These are phyloP conservation scores for Lophium mytilinum DNA, from an alignment of 495 filamentous ascomycete genomes.

Conservation along the genomic window DNA sequence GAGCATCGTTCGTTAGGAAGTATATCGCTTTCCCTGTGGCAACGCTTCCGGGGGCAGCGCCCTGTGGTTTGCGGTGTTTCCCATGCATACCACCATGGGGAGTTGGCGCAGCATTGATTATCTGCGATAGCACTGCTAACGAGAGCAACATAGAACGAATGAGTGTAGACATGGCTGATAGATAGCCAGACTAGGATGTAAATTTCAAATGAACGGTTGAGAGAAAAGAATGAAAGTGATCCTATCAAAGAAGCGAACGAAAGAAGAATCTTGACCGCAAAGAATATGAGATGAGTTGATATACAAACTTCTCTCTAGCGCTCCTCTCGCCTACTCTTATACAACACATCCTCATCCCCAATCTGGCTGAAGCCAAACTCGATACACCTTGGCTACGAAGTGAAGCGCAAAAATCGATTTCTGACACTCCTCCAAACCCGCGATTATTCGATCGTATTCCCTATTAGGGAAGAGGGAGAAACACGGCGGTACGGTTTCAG, in stretches of 20 bases:
- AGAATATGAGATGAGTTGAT: background rate
- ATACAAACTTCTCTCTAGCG: background rate
- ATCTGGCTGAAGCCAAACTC: background rate
- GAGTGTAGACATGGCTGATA: background rate
- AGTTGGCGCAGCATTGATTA: background rate
- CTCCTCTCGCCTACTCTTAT: background rate
- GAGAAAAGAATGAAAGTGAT: background rate
- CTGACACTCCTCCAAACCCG: background rate
- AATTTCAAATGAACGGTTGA: background rate
- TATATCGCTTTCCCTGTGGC: slow-evolving; percentile 21
- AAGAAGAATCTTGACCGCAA: background rate
- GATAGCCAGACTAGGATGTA: background rate
- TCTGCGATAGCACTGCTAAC: background rate
- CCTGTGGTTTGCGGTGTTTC: background rate
- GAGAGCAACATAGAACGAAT: background rate
- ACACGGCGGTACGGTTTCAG: too few species aligned
- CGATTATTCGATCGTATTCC: background rate
- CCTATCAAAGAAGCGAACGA: background rate
- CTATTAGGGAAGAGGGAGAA: too few species aligned
- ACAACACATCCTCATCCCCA: too few species aligned
- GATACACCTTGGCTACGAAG: background rate
- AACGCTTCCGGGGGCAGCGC: background rate
- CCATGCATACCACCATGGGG: background rate
- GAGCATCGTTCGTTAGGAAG: slow-evolving; percentile 25
- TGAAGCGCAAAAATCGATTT: background rate